Evolutionary conservation across 768 basidiomycete genomes (phyloP), one percentile per base, ranked within the genome.

Genomic region (Tylopilus sp.): DNA sequence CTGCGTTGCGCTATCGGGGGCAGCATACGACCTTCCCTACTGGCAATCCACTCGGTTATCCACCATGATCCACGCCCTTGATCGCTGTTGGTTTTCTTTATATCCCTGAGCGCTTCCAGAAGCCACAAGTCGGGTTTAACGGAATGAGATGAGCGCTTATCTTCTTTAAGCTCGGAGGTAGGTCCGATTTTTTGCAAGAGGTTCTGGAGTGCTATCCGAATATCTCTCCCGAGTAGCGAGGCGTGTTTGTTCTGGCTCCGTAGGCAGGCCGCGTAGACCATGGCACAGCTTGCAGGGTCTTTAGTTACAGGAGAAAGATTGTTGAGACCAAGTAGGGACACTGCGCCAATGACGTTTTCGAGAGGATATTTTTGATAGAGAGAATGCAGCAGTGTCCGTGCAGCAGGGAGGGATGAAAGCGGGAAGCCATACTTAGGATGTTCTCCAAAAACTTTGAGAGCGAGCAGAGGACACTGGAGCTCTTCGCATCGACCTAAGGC

Each of bases 381-480:
- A 1, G 81, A 74, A 51, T 86, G 79, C 1, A 86, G 62, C 40
- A 88, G 76, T 38, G 73, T 75, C 4, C 78, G 83, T 1, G 76
- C 85, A 2, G 76, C 80, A 0, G 69, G 56, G 10, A 79, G 67
- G 3, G 79, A 76, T 8, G 58, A 50, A 13, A 87, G 72, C 20
- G 70, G 63, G 17, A 87, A 56, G 44, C 79, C 76, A 63, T 86
- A 85, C 61, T 81, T 82, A 13, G 81, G 71, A 50, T 77, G 83
- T 60, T 87, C 70, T 20, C 79, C 78, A 60, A 85, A 83, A 20
- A 85, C 78, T 30, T 77, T 69, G 12, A 88, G 69, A 3, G 84
- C 83, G 35, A 86, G 74, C 22, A 68, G 58, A 3, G 81, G 79
- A 50, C 79, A 80, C 13, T 68, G 61, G 1, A 86, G 74, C 58